Evolutionary conservation across 1,284 basidiomycete species (phyloP), one percentile per base, ranked within the genome.

Genomic region (Cryptococcus jaspeensis): DNA sequence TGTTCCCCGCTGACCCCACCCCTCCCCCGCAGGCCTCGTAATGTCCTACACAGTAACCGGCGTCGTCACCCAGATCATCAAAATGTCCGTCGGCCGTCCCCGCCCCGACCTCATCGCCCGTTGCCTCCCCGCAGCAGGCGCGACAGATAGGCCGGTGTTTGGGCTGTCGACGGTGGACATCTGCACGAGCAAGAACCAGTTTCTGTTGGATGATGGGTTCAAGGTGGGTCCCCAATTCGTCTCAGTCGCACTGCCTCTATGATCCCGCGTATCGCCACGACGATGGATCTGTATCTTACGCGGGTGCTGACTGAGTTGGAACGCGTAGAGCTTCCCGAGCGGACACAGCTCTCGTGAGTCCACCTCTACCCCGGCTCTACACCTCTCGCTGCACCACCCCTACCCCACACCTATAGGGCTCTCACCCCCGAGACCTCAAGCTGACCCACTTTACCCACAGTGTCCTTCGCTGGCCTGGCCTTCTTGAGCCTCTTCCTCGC

Each of bases 381-480:
- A 18, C 18, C 20, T 46, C 45, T 16, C 16, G 6, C 6, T 28
- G 45, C 23, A 16, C n/a, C n/a, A n/a, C n/a, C n/a, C n/a, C n/a
- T n/a, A n/a, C n/a, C n/a, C 38, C 11, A 39, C 12, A 12, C 12
- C 38, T n/a, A 20, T 7, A 3, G 16, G n/a, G n/a, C n/a, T n/a
- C n/a, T n/a, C n/a, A n/a, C n/a, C n/a, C n/a, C n/a, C n/a, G n/a
- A n/a, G n/a, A n/a, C n/a, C n/a, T 32, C 20, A 25, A 35, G 22
- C 47, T 9, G 28, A 47, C 40, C 32, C n/a, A n/a, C n/a, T n/a
- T n/a, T 20, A 22, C 8, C 25, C 2, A 5, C 67, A 90, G 90
- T 94, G 51, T 89, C 92, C 0, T 98, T 94, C 70, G 90, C 92
- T 9, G 94, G 95, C 1, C 81, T 98, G 3, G 90, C 90, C 1